Base-by-base conservation (phyloP, 495 filamentous ascomycete genomes). In the Podospora australis region DNA sequence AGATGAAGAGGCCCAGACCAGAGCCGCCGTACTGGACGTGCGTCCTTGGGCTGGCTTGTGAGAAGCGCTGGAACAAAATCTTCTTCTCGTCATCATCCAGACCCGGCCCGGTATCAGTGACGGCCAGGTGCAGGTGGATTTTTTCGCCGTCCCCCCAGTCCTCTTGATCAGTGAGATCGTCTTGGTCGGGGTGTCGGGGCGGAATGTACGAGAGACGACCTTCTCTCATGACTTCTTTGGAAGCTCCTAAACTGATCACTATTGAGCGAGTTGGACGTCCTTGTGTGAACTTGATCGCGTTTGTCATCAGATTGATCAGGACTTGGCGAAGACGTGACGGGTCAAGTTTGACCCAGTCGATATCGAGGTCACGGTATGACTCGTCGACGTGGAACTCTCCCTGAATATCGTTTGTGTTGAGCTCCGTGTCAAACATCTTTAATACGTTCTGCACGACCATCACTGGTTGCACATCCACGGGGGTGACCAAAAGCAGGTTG, bases 1-100 rank as follows among this genome's bases (percentile, higher is more conserved):
- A 87, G 46, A 94, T 90, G 66, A 90, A 94, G 4, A 95, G 71
- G 0, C 88, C 88, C 2, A 95, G 73, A 0, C 89, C 88, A 4
- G 81, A 88, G 3, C 88, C 88, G 16, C 88, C 88, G 51, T 92
- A 94, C 29, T 84, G 78, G 1, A 87, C 78, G 48, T 91, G 86
- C 0, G 88, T 91, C 32, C 82, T 74, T 2, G 87, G 86, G 19
- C 70, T 72, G 10, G 85, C 83, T 66, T 92, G 87, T 3, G 83
- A 86, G 65, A 94, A 94, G 10, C 88, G 76, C 44, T 84, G 79
- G 60, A 95, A 95, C 0, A 95, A 70, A 6, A 82, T 69, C 47
- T 83, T 82, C 61, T 81, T 86, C 56, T 88, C 83, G 44, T 85
- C 75, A 17, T 82, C 78, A 48, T 72, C 84, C 21, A 95, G 72